Evolutionary conservation across 2,329 filamentous ascomycete species (phyloP).

Genomic region (Sphaerulina musiva): DNA sequence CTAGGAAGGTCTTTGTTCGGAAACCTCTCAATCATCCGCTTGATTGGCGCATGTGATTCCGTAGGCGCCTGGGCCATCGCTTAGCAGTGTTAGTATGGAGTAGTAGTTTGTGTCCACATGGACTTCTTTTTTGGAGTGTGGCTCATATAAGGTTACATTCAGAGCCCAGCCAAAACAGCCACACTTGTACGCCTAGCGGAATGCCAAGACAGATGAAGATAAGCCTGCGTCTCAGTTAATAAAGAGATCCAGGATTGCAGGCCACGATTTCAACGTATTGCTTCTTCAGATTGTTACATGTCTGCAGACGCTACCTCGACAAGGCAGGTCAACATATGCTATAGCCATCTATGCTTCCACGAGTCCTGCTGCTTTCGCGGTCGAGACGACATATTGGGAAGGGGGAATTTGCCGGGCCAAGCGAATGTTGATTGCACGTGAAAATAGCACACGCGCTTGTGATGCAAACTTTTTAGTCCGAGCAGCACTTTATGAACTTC

Average conservation of each 20-base stretch:
- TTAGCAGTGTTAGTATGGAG: too few relatives aligned
- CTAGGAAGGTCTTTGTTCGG: neutral
- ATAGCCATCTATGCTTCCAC: neutral
- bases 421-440: too few relatives aligned
- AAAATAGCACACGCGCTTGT: too few relatives aligned
- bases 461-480: too few relatives aligned
- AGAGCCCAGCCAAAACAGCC: neutral
- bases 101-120: neutral
- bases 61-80: neutral
- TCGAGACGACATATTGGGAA: too few relatives aligned
- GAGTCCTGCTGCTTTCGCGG: too few relatives aligned
- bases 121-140: neutral
- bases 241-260: neutral
- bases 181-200: neutral
- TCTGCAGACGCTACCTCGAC: slow-evolving; percentile 4
- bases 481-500: too few relatives aligned
- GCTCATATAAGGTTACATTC: neutral
- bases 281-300: too few relatives aligned
- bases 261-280: neutral
- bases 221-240: neutral
- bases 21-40: too few relatives aligned
- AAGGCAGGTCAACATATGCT: slow-evolving; percentile 2
- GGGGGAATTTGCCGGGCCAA: too few relatives aligned
- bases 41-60: neutral
- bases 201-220: neutral